Base-by-base conservation (phyloP, 2,329 filamentous ascomycete genomes). In the Calonectria henricotiae region DNA sequence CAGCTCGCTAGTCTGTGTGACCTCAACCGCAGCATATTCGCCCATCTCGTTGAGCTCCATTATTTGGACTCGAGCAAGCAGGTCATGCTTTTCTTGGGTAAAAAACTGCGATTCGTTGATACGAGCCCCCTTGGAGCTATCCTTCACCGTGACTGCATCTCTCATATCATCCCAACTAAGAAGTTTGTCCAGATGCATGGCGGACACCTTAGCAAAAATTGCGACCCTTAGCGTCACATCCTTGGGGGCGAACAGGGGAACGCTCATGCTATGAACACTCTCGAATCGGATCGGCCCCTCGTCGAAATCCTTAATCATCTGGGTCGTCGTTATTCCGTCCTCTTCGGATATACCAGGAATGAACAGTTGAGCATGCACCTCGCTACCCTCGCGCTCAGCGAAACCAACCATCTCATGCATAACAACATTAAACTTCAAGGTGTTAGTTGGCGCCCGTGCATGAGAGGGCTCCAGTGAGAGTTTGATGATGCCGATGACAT, bases 101-200 rank as follows among this genome's bases (percentile, higher is more conserved):
- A 92, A 97, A 80, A 97, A 99, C 75, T 99, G 95, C 0, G 93
- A 93, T 81, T 99, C 96, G 13, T 94, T 92, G 74, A 99, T 91
- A 12, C 96, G 89, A 27, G 93, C 88, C 47, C 86, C 88, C 71
- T 88, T 89, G 5, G 85, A 80, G 68, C 85, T 87, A 47, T 85
- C 85, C 66, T 88, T 87, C 72, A 89, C 88, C 3, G 88, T 87
- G 61, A 91, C 86, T 20, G 89, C 89, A 81, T 99, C 96, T 69
- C 96, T 91, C 92, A 99, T 98, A 78, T 98, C 96, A 80, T 99
- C 96, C 96, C 96, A 99, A 83, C 96, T 99, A 13, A 98, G 89
- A 62, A 99, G 88, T 84, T 98, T 98, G 82, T 99, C 96, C 25
- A 99, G 88, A 83, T 99, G 96, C 92, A 98, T 98, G 0, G 92